phyloP scores from a whole-genome alignment of 1,139 yeast species.

The Entelexis paramagnoliae region DNA sequence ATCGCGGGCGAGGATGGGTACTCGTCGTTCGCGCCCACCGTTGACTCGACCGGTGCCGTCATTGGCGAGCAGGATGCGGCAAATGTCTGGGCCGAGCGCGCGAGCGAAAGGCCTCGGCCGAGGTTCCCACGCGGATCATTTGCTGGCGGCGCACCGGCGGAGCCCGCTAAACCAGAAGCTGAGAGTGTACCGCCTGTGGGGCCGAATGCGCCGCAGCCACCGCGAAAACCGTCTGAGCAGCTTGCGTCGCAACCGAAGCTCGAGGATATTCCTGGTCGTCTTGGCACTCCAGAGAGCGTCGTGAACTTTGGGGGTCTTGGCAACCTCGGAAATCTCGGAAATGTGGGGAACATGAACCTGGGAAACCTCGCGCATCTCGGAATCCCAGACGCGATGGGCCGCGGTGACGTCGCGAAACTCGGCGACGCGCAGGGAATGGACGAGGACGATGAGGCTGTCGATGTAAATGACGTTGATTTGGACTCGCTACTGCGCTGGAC shows the following conservation, averaged over 20 bases:
- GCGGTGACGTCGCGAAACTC: too few species aligned
- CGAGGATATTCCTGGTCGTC: not conserved
- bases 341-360: too few species aligned
- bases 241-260: not conserved
- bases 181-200: too few species aligned
- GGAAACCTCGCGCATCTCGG: too few species aligned
- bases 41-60: constrained; percentile 62
- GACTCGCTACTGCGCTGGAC: constrained; percentile 44
- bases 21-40: constrained; percentile 66
- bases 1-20: constrained; percentile 53
- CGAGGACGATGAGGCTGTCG: constrained; percentile 1
- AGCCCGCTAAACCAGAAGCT: too few species aligned
- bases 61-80: constrained; percentile 55
- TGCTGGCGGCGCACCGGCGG: too few species aligned
- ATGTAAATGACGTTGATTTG: constrained; percentile 11
- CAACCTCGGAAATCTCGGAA: too few species aligned
- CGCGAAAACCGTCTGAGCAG: not conserved
- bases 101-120: constrained; percentile 36
- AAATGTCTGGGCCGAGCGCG: constrained; percentile 67
- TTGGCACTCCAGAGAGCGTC: not conserved
- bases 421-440: not conserved
- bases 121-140: not conserved
- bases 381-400: too few species aligned
- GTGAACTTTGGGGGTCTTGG: not conserved
- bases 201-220: not conserved